phyloP scores from a whole-genome alignment of 352 stramenopile genomes.

The Pythium scleroteichum region DNA sequence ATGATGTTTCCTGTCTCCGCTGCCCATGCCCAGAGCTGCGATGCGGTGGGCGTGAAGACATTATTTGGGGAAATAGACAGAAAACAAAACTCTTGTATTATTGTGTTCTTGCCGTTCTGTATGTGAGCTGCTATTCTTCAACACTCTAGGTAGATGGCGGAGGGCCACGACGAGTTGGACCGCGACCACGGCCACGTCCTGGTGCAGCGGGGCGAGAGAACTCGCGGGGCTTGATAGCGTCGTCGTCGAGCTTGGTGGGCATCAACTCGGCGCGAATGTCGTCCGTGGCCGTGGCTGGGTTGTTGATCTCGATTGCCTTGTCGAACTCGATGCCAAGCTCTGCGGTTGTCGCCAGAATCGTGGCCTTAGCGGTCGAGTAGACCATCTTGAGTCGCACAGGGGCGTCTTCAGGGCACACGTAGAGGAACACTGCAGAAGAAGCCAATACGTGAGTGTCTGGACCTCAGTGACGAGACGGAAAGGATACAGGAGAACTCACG shows the following conservation, averaged over 20 bases:
- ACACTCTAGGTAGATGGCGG: conserved; percentile 10
- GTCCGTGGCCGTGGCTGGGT: conserved; percentile 48
- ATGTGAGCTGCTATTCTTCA: neutral
- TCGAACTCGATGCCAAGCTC: conserved; percentile 71
- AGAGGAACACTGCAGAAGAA: conserved; percentile 77
- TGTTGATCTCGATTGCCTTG: conserved; percentile 82
- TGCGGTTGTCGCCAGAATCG: conserved; percentile 66
- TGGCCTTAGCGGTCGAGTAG: conserved; percentile 89
- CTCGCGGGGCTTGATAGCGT: conserved; percentile 57
- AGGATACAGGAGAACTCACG: conserved; percentile 10
- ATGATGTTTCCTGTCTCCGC: neutral
- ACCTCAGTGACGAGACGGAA: neutral
- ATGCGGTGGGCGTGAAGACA: neutral
- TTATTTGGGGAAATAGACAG: neutral
- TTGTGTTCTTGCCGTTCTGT: neutral
- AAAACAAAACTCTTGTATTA: conserved; percentile 1
- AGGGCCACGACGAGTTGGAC: conserved; percentile 40
- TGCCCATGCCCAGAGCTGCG: neutral
- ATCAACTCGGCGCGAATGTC: conserved; percentile 67
- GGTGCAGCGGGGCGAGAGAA: conserved; percentile 77
- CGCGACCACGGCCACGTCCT: conserved; percentile 59
- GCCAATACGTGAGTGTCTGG: neutral
- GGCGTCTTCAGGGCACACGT: conserved; percentile 87
- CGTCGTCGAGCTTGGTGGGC: conserved; percentile 57
- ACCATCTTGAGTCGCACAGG: conserved; percentile 90